phyloP scores from a whole-genome alignment of 2,329 filamentous ascomycete species.

The Aspergillus aculeatus region DNA sequence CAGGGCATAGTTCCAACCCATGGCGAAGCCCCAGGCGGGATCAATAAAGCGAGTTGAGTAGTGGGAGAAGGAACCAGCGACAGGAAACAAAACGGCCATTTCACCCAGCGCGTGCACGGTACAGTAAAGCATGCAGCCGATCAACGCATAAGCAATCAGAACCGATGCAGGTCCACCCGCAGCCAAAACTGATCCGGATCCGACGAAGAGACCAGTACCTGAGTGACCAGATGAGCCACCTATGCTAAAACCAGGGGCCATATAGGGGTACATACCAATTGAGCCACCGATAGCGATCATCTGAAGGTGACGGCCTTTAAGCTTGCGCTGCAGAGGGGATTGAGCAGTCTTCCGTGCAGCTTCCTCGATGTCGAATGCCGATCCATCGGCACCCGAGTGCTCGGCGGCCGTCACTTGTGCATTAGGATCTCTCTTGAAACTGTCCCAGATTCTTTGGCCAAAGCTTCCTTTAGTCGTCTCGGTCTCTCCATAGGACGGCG shows the following conservation, averaged over 20 bases:
- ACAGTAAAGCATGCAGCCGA: constrained; percentile 86
- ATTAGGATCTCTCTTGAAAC: constrained; percentile 49
- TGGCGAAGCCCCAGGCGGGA: constrained; percentile 90
- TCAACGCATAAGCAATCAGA: constrained; percentile 72
- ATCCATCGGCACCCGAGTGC: constrained; percentile 52
- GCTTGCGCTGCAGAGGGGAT: constrained; percentile 70
- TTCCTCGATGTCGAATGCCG: constrained; percentile 62
- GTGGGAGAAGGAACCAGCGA: constrained; percentile 86
- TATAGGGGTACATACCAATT: constrained; percentile 58
- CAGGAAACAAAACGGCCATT: constrained; percentile 84
- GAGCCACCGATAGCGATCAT: constrained; percentile 97
- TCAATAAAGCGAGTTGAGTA: constrained; percentile 92
- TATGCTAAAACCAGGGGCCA: constrained; percentile 1
- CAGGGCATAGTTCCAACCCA: constrained; percentile 92
- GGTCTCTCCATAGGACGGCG: constrained; percentile 34
- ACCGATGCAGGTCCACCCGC: constrained; percentile 75
- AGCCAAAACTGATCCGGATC: constrained; percentile 69
- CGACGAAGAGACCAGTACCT: constrained; percentile 84
- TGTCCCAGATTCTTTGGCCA: constrained; percentile 37
- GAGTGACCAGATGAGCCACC: constrained; percentile 4
- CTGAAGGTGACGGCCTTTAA: constrained; percentile 84
- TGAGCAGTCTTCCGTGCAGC: constrained; percentile 65
- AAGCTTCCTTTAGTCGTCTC: constrained; percentile 23
- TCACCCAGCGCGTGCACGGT: constrained; percentile 91
- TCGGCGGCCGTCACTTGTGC: constrained; percentile 31